Conservation (phyloP, 2,329 filamentous ascomycete species). For the Trichocomaceae sp. region DNA sequence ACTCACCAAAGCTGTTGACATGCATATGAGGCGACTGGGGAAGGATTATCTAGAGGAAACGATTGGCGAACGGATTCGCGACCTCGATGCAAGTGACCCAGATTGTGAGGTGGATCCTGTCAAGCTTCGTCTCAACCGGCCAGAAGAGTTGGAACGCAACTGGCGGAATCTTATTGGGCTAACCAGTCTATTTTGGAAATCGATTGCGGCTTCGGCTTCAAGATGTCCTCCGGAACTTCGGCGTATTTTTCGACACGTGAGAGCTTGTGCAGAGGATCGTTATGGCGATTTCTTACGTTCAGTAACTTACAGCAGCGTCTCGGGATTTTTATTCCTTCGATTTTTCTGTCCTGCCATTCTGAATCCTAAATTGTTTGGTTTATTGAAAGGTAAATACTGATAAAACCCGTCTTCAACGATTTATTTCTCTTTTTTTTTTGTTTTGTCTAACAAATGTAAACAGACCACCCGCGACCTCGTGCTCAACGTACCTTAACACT, state of each 20-base stretch:
- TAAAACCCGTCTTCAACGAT: neutral
- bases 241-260: constrained; percentile 81
- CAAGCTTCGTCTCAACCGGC: constrained; percentile 56
- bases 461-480: constrained; percentile 72
- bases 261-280: constrained; percentile 85
- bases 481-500: constrained; percentile 85
- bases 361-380: constrained; percentile 86
- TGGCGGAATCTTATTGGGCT: constrained; percentile 71
- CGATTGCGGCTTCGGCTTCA: constrained; percentile 66
- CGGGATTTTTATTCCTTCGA: constrained; percentile 85
- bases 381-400: constrained; percentile 56
- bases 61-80: constrained; percentile 73
- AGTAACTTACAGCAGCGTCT: constrained; percentile 88
- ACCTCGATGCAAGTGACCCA: constrained; percentile 84
- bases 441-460: neutral
- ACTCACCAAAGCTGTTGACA: constrained; percentile 85
- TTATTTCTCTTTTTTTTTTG: neutral
- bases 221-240: constrained; percentile 75
- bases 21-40: constrained; percentile 89
- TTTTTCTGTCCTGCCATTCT: constrained; percentile 96
- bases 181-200: constrained; percentile 79
- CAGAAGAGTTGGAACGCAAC: constrained; percentile 71
- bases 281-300: constrained; percentile 89
- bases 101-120: constrained; percentile 89
- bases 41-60: constrained; percentile 88